phyloP scores from a whole-genome alignment of 768 basidiomycete genomes.

The Boletus sp. region DNA sequence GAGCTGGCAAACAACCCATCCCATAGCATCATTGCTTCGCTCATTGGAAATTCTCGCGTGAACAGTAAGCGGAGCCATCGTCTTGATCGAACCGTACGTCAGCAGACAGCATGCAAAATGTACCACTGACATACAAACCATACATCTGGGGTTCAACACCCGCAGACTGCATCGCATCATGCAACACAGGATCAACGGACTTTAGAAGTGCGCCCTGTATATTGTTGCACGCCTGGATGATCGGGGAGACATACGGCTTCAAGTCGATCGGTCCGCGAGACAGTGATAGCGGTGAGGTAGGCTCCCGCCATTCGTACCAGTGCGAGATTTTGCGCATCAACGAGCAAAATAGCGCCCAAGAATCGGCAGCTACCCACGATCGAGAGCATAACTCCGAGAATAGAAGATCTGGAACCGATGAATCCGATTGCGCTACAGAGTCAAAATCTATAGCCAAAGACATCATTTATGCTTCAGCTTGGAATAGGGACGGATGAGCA shows the following conservation, averaged over 20 bases:
- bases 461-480: conserved; percentile 28
- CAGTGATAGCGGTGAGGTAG: conserved; percentile 27
- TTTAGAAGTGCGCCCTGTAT: conserved; percentile 76
- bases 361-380: conserved; percentile 78
- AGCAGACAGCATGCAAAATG: conserved; percentile 9
- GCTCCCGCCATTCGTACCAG: conserved; percentile 77
- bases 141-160: conserved; percentile 97
- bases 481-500: conserved; percentile 14
- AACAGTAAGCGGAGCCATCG: conserved; percentile 94
- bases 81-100: conserved; percentile 38
- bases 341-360: conserved; percentile 77
- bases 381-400: conserved; percentile 64
- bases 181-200: conserved; percentile 76
- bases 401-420: conserved; percentile 33
- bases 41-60: conserved; percentile 85
- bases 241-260: conserved; percentile 75
- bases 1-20: conserved; percentile 89
- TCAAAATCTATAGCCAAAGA: conserved; percentile 64
- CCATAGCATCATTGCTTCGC: conserved; percentile 87
- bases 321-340: conserved; percentile 78
- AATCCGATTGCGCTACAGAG: conserved; percentile 46
- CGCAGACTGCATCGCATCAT: conserved; percentile 68
- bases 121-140: conserved; percentile 68
- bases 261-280: conserved; percentile 43
- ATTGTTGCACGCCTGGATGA: conserved; percentile 77